These are phyloP conservation scores for Clonostachys rhizophaga DNA, from an alignment of 2,329 filamentous ascomycete genomes.

Conservation along the genomic window DNA sequence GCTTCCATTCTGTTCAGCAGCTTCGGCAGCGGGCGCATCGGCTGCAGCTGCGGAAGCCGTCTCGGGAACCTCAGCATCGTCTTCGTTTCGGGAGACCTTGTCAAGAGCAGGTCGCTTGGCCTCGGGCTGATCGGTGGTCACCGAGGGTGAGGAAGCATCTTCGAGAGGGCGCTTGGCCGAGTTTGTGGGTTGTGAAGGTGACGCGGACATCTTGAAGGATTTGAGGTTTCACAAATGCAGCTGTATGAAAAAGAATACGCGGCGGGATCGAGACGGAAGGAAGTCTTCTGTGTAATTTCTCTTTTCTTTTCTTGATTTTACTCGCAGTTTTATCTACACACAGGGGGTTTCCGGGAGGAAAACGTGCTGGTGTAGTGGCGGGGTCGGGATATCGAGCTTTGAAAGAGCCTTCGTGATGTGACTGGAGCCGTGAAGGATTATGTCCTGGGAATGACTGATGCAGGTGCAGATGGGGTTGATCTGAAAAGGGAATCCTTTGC, in stretches of 20 bases:
- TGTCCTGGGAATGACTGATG: constrained; percentile 2
- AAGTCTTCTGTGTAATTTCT: background rate
- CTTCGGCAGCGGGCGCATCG: constrained; percentile 21
- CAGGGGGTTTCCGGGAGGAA: constrained; percentile 80
- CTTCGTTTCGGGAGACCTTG: constrained; percentile 74
- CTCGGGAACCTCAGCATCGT: constrained; percentile 42
- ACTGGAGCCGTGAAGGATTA: constrained; percentile 2
- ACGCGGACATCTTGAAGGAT: constrained; percentile 64
- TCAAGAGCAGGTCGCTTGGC: constrained; percentile 95
- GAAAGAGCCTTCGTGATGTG: constrained; percentile 3
- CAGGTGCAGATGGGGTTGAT: constrained; percentile 1
- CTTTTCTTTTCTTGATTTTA: constrained; percentile 33
- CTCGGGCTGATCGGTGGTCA: constrained; percentile 87
- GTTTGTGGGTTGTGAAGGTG: constrained; percentile 60
- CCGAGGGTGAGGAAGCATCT: constrained; percentile 92
- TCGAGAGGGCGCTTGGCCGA: constrained; percentile 90
- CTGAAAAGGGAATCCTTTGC: constrained; percentile 7
- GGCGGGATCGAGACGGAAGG: background rate
- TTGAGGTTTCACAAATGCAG: constrained; percentile 14
- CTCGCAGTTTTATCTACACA: constrained; percentile 65
- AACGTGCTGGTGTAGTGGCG: constrained; percentile 81
- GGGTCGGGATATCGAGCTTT: constrained; percentile 16
- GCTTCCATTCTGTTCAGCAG: constrained; percentile 41
- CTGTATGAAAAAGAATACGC: background rate
- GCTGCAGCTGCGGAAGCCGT: constrained; percentile 4